Conservation (phyloP, 2,329 filamentous ascomycete genomes). For the Claviceps sp. region DNA sequence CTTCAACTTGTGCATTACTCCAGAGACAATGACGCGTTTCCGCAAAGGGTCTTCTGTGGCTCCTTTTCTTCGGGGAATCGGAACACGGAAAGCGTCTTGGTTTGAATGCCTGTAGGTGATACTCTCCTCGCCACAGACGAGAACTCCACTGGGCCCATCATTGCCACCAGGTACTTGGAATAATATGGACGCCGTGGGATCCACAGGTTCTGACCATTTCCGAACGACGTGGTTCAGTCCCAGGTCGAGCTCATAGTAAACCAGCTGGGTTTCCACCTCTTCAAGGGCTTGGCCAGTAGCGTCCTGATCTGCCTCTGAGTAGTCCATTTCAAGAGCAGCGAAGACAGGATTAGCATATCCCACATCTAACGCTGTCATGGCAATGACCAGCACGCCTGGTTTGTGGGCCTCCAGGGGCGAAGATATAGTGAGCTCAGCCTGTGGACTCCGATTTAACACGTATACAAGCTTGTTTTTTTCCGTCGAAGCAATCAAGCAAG, state of each 20-base stretch:
- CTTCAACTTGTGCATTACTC: slow-evolving; percentile 96
- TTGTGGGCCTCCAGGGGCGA: slow-evolving; percentile 95
- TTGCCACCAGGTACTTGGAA: slow-evolving; percentile 92
- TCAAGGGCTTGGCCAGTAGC: slow-evolving; percentile 69
- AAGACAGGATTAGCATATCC: slow-evolving; percentile 97
- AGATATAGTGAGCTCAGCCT: slow-evolving; percentile 91
- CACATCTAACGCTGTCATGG: slow-evolving; percentile 78
- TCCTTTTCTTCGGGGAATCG: slow-evolving; percentile 76
- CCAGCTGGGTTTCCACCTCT: slow-evolving; percentile 76
- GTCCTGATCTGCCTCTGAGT: slow-evolving; percentile 82
- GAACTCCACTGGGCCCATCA: slow-evolving; percentile 85
- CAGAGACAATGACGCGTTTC: slow-evolving; percentile 74
- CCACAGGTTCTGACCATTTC: slow-evolving; percentile 90
- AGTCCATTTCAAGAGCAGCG: slow-evolving; percentile 87
- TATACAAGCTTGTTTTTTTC: slow-evolving; percentile 99
- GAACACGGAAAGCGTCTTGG: slow-evolving; percentile 74
- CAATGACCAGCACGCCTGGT: slow-evolving; percentile 78
- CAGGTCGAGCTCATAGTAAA: slow-evolving; percentile 95
- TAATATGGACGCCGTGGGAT: slow-evolving; percentile 74
- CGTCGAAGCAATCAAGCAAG: slow-evolving; percentile 81
- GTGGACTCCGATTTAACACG: slow-evolving; percentile 87
- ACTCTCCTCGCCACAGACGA: slow-evolving; percentile 88
- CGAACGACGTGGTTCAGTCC: slow-evolving; percentile 94
- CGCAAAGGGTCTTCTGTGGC: slow-evolving; percentile 84
- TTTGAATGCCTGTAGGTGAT: slow-evolving; percentile 97